Conservation (phyloP, 352 stramenopile species). For the Phytophthora fragariaefolia region DNA sequence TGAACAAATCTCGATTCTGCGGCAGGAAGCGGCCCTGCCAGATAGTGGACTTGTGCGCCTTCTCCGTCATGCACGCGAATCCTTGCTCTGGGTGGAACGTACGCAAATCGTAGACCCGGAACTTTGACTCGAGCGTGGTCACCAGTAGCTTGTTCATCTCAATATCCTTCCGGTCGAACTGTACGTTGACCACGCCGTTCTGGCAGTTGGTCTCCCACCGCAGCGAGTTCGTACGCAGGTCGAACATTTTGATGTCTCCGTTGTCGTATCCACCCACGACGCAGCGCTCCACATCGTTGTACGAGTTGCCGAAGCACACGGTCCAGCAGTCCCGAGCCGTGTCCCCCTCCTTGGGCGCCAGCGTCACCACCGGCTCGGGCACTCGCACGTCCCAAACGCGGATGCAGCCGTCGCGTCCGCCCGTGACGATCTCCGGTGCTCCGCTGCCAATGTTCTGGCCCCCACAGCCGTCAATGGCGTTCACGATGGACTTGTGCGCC, state of each 20-base stretch:
- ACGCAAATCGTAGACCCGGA: slow-evolving; percentile 94
- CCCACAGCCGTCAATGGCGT: slow-evolving; percentile 95
- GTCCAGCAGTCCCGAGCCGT: slow-evolving; percentile 94
- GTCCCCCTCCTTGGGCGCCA: slow-evolving; percentile 89
- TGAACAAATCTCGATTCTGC: slow-evolving; percentile 97
- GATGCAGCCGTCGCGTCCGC: slow-evolving; percentile 94
- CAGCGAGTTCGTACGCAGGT: slow-evolving; percentile 93
- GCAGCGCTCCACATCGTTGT: slow-evolving; percentile 93
- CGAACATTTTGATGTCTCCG: slow-evolving; percentile 97
- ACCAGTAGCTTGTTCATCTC: slow-evolving; percentile 98
- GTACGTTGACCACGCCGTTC: slow-evolving; percentile 95
- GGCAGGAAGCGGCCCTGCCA: slow-evolving; percentile 95
- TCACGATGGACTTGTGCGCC: slow-evolving; percentile 94
- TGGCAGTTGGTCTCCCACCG: slow-evolving; percentile 96
- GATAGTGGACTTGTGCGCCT: slow-evolving; percentile 95
- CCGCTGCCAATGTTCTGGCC: slow-evolving; percentile 90
- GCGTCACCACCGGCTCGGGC: slow-evolving; percentile 89
- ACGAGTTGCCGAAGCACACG: slow-evolving; percentile 96
- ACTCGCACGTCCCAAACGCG: slow-evolving; percentile 96
- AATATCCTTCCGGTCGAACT: slow-evolving; percentile 97
- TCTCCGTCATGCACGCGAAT: slow-evolving; percentile 93
- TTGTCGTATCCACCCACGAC: slow-evolving; percentile 97
- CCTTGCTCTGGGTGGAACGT: slow-evolving; percentile 93
- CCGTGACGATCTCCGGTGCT: slow-evolving; percentile 95
- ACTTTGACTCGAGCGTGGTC: slow-evolving; percentile 96